Percentiles rank a stretch among this genome's conserved stretches.
Evolutionary conservation across 73 alveolate genomes (phyloP).

Genomic region (Paraurostyla sp.): DNA sequence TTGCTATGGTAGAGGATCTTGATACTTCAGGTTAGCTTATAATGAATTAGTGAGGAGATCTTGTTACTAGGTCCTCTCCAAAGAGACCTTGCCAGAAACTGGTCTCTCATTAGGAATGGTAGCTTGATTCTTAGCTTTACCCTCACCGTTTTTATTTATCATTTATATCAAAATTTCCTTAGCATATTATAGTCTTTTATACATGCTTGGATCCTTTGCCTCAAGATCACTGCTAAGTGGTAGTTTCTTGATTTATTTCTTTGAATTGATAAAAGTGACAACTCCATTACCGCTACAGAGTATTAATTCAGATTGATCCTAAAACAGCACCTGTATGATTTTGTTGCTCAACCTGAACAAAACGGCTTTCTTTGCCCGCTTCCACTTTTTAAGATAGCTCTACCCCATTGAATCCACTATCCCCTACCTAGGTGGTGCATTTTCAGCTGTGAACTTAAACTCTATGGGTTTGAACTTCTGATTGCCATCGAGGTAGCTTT

Average conservation of each 20-base stretch:
- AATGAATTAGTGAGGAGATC: too few species aligned
- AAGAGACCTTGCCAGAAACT: too few species aligned
- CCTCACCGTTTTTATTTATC: slow-evolving; percentile 67
- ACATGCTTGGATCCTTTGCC: slow-evolving; percentile 84
- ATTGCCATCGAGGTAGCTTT: slow-evolving; percentile 75
- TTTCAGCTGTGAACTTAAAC: not conserved
- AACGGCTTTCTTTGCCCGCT: slow-evolving; percentile 93
- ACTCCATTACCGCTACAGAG: slow-evolving; percentile 76
- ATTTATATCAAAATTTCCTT: slow-evolving; percentile 89
- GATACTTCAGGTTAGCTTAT: too few species aligned
- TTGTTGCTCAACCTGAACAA: slow-evolving; percentile 90
- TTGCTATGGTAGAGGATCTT: too few species aligned
- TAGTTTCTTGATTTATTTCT: slow-evolving; percentile 75
- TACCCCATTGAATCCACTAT: not conserved
- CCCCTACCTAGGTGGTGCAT: not conserved
- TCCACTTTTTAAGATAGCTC: slow-evolving; percentile 90
- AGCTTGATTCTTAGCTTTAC: too few species aligned
- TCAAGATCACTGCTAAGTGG: slow-evolving; percentile 87
- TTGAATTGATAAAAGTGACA: slow-evolving; percentile 86
- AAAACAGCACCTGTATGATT: slow-evolving; percentile 88
- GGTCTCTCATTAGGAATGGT: too few species aligned
- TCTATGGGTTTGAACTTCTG: slow-evolving; percentile 36
- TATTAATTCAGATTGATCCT: slow-evolving; percentile 89
- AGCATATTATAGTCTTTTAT: slow-evolving; percentile 88
- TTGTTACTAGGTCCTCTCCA: too few species aligned